These are phyloP conservation scores for Magnaporthales sp. DNA, from an alignment of 2,329 filamentous ascomycete genomes.

Conservation along the genomic window DNA sequence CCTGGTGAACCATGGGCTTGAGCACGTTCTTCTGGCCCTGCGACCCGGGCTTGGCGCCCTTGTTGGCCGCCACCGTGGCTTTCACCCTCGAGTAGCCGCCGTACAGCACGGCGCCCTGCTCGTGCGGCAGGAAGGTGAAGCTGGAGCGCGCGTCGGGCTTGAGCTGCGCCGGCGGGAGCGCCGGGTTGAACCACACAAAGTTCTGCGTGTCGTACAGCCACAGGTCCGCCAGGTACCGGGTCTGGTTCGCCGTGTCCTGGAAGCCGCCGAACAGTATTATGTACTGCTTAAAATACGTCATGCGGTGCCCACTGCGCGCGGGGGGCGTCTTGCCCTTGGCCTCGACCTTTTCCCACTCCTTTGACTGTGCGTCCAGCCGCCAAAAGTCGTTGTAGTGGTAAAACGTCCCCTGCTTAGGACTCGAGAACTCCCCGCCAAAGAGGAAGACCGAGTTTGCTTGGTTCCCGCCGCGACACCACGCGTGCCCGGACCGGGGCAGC, in stretches of 20 bases:
- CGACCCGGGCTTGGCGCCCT: slow-evolving; percentile 52
- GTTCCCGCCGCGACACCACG: slow-evolving; percentile 87
- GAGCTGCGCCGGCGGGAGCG: slow-evolving; percentile 66
- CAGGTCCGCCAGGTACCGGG: slow-evolving; percentile 85
- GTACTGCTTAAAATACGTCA: slow-evolving; percentile 97
- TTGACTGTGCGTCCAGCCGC: slow-evolving; percentile 71
- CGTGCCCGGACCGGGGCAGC: slow-evolving; percentile 83
- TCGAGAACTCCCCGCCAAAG: slow-evolving; percentile 94
- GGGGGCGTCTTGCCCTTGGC: slow-evolving; percentile 68
- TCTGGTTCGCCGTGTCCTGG: slow-evolving; percentile 91
- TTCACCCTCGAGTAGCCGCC: slow-evolving; percentile 94
- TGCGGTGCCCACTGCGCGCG: slow-evolving; percentile 83
- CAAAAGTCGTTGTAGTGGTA: slow-evolving; percentile 99
- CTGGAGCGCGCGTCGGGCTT: slow-evolving; percentile 88
- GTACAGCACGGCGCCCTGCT: slow-evolving; percentile 80
- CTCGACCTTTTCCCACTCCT: slow-evolving; percentile 91
- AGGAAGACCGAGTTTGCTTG: slow-evolving; percentile 73
- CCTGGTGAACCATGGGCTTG: slow-evolving; percentile 84
- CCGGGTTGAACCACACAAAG: slow-evolving; percentile 75
- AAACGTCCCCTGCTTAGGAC: slow-evolving; percentile 94
- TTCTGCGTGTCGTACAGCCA: slow-evolving; percentile 93
- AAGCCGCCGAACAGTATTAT: slow-evolving; percentile 94
- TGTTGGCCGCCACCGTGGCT: slow-evolving; percentile 50
- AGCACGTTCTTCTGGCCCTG: slow-evolving; percentile 63
- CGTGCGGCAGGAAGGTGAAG: slow-evolving; percentile 86